Percentiles rank a stretch among this genome's conserved stretches.
Conservation (phyloP, 148 eudicot species). For the Rhododendron molle region DNA sequence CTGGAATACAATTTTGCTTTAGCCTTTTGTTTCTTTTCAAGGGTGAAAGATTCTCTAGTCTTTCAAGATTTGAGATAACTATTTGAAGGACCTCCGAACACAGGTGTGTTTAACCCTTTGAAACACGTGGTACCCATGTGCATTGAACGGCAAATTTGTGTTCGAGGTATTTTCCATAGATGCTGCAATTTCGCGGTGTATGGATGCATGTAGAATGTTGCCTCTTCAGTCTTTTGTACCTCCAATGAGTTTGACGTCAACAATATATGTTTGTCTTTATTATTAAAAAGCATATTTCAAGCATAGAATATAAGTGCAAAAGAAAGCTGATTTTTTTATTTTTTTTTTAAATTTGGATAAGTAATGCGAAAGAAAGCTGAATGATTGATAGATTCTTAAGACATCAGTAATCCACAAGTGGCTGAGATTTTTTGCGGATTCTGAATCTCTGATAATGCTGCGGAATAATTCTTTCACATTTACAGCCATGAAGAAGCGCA, state of each 20-base stretch:
- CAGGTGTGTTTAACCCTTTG: not conserved
- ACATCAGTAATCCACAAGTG: not conserved
- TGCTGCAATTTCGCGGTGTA: constrained; percentile 15
- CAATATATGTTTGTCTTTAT: not conserved
- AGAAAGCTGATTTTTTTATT: not conserved
- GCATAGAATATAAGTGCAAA: not conserved
- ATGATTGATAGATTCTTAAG: not conserved
- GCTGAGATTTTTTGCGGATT: not conserved
- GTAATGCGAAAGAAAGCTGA: not conserved
- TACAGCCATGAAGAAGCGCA: constrained; percentile 61
- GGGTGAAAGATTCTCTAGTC: constrained; percentile 16
- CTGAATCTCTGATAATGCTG: not conserved
- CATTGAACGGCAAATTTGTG: not conserved
- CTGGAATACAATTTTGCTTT: constrained; percentile 8
- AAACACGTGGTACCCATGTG: not conserved
- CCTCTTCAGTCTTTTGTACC: not conserved
- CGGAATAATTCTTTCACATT: not conserved
- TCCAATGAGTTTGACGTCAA: not conserved
- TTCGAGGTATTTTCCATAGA: not conserved
- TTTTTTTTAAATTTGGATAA: not conserved
- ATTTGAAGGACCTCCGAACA: not conserved
- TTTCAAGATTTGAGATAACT: not conserved
- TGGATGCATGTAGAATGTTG: not conserved
- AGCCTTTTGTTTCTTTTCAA: constrained; percentile 15
- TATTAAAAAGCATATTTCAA: not conserved